These are phyloP conservation scores for Erodium moschatum DNA, from an alignment of 441 rosid genomes.

Conservation along the genomic window DNA sequence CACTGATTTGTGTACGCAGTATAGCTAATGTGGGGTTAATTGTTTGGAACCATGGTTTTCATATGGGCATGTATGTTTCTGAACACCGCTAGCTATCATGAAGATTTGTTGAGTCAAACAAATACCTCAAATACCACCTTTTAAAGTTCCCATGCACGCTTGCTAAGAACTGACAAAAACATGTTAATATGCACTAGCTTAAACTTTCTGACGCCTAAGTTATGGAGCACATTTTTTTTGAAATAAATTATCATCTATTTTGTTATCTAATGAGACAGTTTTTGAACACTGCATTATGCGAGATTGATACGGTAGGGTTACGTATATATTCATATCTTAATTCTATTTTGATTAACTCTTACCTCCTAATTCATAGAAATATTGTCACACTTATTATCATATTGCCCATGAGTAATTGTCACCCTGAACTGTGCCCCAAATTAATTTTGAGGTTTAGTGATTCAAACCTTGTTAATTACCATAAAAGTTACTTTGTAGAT, in stretches of 20 bases:
- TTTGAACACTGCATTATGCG: neutral
- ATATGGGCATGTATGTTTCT: neutral
- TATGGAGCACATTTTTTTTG: neutral
- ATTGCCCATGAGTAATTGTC: neutral
- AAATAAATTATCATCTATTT: neutral
- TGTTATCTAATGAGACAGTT: neutral
- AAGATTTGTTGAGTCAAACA: neutral
- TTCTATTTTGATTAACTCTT: neutral
- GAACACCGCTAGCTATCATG: neutral
- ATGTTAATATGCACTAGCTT: neutral
- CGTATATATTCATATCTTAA: neutral
- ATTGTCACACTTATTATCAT: neutral
- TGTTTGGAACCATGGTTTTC: slow-evolving; percentile 8
- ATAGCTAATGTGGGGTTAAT: neutral
- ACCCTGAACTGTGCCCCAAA: neutral
- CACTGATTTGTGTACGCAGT: slow-evolving; percentile 6
- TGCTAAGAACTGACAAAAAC: neutral
- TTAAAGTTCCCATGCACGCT: slow-evolving; percentile 2
- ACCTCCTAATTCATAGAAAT: neutral
- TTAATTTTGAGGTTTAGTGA: neutral
- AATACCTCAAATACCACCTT: neutral
- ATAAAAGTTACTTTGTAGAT: neutral
- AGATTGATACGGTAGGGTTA: neutral
- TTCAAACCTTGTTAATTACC: neutral
- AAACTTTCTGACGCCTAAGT: neutral